Conservation (phyloP, 495 filamentous ascomycete species). For the Mytilinidion resinicola region DNA sequence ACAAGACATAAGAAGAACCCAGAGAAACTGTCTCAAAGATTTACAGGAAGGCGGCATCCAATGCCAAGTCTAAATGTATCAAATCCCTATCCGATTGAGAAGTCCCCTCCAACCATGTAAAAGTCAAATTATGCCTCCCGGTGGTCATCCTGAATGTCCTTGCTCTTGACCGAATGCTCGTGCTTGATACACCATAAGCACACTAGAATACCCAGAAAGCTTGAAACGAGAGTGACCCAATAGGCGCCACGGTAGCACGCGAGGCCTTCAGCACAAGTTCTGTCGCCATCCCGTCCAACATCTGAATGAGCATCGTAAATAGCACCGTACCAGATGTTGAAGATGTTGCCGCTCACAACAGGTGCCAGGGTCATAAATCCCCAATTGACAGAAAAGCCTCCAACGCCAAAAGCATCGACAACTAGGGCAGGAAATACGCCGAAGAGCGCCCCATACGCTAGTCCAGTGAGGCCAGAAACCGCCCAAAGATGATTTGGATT, state of each 20-base stretch:
- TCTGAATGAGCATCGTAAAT: slow-evolving; percentile 77
- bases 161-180: slow-evolving; percentile 43
- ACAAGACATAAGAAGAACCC: no score
- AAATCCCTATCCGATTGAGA: no score
- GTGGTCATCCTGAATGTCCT: slow-evolving; percentile 15
- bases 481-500: slow-evolving; percentile 73
- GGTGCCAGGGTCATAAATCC: slow-evolving; percentile 87
- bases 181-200: slow-evolving; percentile 72
- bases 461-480: slow-evolving; percentile 75
- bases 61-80: background rate
- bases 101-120: no score
- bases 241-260: slow-evolving; percentile 79
- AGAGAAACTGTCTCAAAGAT: no score
- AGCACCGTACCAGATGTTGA: slow-evolving; percentile 80
- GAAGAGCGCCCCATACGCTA: slow-evolving; percentile 92
- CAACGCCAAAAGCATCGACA: slow-evolving; percentile 84
- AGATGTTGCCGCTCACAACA: slow-evolving; percentile 78
- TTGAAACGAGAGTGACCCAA: slow-evolving; percentile 70
- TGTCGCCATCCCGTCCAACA: slow-evolving; percentile 58
- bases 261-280: slow-evolving; percentile 71
- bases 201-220: slow-evolving; percentile 59
- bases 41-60: background rate
- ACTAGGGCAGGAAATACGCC: slow-evolving; percentile 90
- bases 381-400: slow-evolving; percentile 68
- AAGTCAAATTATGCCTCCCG: slow-evolving; percentile 12